Conservation (phyloP, 805 yeast genomes). For the Metschnikowia baotianmanensis region DNA sequence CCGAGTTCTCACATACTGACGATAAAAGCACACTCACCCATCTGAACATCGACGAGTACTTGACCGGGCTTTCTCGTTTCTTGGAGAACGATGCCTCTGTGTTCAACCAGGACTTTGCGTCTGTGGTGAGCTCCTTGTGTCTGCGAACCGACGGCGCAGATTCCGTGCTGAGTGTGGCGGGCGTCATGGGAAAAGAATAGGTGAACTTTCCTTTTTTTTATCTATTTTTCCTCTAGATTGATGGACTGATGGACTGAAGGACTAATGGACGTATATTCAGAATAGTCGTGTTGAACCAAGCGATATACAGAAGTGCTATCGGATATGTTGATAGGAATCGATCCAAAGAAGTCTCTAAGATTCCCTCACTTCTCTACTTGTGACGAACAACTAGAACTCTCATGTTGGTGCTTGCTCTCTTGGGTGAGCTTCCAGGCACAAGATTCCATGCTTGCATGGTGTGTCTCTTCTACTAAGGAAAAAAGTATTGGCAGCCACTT, state of each 20-base stretch:
- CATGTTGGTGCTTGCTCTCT: too few relatives aligned
- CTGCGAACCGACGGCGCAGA: slow-evolving; percentile 9
- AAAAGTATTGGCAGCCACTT: too few relatives aligned
- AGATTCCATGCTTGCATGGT: too few relatives aligned
- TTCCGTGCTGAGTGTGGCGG: slow-evolving; percentile 15
- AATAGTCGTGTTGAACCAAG: too few relatives aligned
- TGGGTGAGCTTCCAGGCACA: too few relatives aligned
- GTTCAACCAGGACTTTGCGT: slow-evolving; percentile 18
- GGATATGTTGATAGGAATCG: too few relatives aligned
- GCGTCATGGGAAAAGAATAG: slow-evolving; percentile 6
- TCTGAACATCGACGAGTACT: slow-evolving; percentile 10
- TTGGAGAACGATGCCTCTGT: slow-evolving; percentile 13
- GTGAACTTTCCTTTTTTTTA: background rate
- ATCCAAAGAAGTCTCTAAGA: too few relatives aligned
- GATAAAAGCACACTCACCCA: slow-evolving; percentile 5
- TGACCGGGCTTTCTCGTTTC: slow-evolving; percentile 10
- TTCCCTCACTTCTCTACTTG: too few relatives aligned
- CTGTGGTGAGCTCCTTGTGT: slow-evolving; percentile 12
- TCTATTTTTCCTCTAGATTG: background rate
- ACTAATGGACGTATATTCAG: background rate
- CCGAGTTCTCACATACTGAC: slow-evolving; percentile 5
- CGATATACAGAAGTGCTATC: too few relatives aligned
- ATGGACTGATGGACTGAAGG: background rate
- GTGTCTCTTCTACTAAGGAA: too few relatives aligned
- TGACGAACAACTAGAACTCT: too few relatives aligned